Evolutionary conservation across 495 filamentous ascomycete genomes (phyloP), one percentile per base, ranked within the genome.

Genomic region (Apodospora peruviana): DNA sequence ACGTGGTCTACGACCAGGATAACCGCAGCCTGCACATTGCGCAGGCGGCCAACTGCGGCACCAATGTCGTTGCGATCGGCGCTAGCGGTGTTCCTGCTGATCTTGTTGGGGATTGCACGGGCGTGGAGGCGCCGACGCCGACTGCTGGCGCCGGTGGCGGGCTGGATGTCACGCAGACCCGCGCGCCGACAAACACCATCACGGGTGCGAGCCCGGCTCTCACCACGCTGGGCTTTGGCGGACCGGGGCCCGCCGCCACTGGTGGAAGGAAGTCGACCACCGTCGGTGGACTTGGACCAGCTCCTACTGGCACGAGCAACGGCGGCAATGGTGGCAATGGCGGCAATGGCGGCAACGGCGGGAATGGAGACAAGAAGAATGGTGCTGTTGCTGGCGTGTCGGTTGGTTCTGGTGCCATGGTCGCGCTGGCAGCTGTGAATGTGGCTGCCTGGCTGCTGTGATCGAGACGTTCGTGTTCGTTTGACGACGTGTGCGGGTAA

Each of bases 1-100:
- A 67, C 20, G 64, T 58, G 4, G 65, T 68, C 8, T 65, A 54
- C 29, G 65, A 68, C 48, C 61, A 65, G 52, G 65, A 68, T 48
- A 65, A 68, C 45, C 50, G 58, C 20, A 55, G 58, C 36, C 29
- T 68, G 23, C 64, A 64, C 34, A 18, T 67, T 14, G 67, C 67
- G 1, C 66, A 71, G 52, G 65, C 65, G 12, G 66, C 64, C 10
- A 57, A 56, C 47, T 66, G 62, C 32, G 58, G 62, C 12, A 43
- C 55, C 34, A 57, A 55, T 34, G 23, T 66, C 19, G 50, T 64
- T 11, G 35, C 53, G 19, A 62, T 66, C 36, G 49, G 53, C 0
- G 20, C 16, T 0, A 55, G 58, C 8, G 51, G 51, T 9, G 58
- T 60, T 17, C 56, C 56, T 3, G 47, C 34, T 1, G 22, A n/a